Base-by-base conservation (phyloP, 768 basidiomycete species). In the Amyloporia xantha region DNA sequence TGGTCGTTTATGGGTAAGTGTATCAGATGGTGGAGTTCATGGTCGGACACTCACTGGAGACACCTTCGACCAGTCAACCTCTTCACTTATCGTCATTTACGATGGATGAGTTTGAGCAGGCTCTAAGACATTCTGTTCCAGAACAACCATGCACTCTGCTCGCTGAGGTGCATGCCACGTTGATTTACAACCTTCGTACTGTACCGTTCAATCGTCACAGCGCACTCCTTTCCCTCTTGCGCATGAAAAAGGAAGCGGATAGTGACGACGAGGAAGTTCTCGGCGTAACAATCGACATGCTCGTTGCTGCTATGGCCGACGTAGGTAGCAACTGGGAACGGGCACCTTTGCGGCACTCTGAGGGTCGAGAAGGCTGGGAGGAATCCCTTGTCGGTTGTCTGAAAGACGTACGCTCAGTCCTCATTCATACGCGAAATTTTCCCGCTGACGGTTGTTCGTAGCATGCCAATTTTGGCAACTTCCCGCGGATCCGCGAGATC, bases 131-230 rank as follows among this genome's bases (percentile, higher is more conserved):
- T 67, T 73, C 78, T 25, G 66, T 74, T 41, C 51, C 68, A 41
- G 88, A 95, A 46, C 73, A 80, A 2, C 77, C 83, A 2, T 94
- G 91, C 58, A 59, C 75, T 15, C 71, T 99, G 39, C 77, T 98
- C 37, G 81, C 81, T 44, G 96, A 99, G 68, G 76, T 93, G 40
- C 93, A 98, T 66, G 82, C 90, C 2, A 79, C 82, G 1, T 79
- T 99, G 39, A 85, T 97, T 48, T 95, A 93, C 67, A 82, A 90
- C 59, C 74, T 91, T 19, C 81, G 86, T n/a, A 93, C 93, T 12
- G 81, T 86, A 11, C 73, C 82, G 9, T 88, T 85, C 63, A 75
- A 76, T 39, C 79, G 87, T 45, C 86, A 90, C 62, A 84, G 79
- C 50, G 87, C 85, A 30, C 71, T 88, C 13, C 64, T 87, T 36